phyloP scores from a whole-genome alignment of 1,284 basidiomycete genomes.

The Marasmius tenuissimus region DNA sequence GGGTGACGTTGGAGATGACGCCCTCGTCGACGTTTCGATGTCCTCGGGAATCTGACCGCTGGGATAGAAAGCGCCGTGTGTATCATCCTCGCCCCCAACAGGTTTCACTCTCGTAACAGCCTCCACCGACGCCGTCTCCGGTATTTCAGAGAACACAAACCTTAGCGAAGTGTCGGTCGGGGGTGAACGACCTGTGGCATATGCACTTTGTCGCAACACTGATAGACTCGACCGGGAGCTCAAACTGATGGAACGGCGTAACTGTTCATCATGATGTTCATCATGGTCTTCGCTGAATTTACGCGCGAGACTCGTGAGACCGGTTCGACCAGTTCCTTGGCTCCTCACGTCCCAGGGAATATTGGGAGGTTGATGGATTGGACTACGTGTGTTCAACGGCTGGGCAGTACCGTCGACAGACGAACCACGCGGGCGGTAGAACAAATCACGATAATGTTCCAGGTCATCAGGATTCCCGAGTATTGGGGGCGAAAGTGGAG shows the following conservation, averaged over 20 bases:
- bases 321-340: constrained; percentile 40
- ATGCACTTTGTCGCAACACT: constrained; percentile 10
- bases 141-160: constrained; percentile 16
- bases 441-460: constrained; percentile 68
- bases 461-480: constrained; percentile 62
- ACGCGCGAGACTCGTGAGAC: constrained; percentile 60
- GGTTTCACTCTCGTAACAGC: constrained; percentile 12
- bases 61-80: constrained; percentile 32
- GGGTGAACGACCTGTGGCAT: constrained; percentile 5
- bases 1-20: constrained; percentile 43
- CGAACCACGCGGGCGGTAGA: constrained; percentile 45
- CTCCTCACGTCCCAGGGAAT: constrained; percentile 18
- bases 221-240: constrained; percentile 9
- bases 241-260: constrained; percentile 6
- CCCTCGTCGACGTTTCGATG: constrained; percentile 51
- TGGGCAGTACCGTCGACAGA: constrained; percentile 14
- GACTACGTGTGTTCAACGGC: constrained; percentile 1
- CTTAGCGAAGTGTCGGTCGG: constrained; percentile 10
- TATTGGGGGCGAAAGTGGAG: constrained; percentile 40
- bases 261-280: constrained; percentile 18
- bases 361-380: constrained; percentile 11
- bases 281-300: constrained; percentile 63
- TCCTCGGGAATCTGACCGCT: constrained; percentile 61
- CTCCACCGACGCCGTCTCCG: constrained; percentile 14
- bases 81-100: background rate